A percentile compares a stretch with the other conserved stretches of the same genome.
These are phyloP conservation scores for Neohortaea acidophila DNA, from an alignment of 495 filamentous ascomycete species.

Conservation along the genomic window DNA sequence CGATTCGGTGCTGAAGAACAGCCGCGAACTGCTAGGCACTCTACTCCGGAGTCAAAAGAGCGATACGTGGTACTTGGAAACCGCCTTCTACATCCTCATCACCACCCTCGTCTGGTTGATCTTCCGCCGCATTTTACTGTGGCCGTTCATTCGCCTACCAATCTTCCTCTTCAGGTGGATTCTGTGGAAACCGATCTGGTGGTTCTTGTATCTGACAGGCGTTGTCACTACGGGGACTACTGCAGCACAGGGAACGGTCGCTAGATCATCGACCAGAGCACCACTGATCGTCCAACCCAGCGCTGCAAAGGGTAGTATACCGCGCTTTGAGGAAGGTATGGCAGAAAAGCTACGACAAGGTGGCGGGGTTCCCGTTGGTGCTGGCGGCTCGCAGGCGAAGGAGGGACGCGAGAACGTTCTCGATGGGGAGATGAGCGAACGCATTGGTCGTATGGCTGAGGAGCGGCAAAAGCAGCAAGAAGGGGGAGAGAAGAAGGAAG, in stretches of 20 bases:
- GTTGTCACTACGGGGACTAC: conserved; percentile 4
- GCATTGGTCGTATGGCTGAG: conserved; percentile 41
- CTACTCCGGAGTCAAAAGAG: conserved; percentile 77
- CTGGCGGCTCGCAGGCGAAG: conserved; percentile 28
- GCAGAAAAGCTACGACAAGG: background rate
- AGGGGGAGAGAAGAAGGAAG: conserved; percentile 31
- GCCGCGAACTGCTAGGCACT: conserved; percentile 58
- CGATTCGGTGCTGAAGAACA: conserved; percentile 57
- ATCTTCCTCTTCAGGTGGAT: conserved; percentile 30
- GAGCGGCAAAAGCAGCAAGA: conserved; percentile 22
- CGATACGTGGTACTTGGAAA: conserved; percentile 92
- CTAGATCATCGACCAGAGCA: background rate
- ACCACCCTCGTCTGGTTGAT: conserved; percentile 71
- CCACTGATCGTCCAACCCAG: conserved; percentile 29
- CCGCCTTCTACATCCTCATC: conserved; percentile 64
- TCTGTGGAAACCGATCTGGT: conserved; percentile 44
- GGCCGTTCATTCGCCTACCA: conserved; percentile 39
- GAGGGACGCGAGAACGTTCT: conserved; percentile 16
- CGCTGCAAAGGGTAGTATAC: conserved; percentile 24
- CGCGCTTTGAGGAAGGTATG: conserved; percentile 17
- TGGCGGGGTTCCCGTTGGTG: conserved; percentile 22
- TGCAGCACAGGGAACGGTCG: background rate
- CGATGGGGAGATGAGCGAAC: conserved; percentile 34
- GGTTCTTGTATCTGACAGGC: conserved; percentile 5
- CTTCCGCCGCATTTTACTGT: conserved; percentile 69